phyloP scores from a whole-genome alignment of 345 rosid genomes.

The Aethionema arabicum region DNA sequence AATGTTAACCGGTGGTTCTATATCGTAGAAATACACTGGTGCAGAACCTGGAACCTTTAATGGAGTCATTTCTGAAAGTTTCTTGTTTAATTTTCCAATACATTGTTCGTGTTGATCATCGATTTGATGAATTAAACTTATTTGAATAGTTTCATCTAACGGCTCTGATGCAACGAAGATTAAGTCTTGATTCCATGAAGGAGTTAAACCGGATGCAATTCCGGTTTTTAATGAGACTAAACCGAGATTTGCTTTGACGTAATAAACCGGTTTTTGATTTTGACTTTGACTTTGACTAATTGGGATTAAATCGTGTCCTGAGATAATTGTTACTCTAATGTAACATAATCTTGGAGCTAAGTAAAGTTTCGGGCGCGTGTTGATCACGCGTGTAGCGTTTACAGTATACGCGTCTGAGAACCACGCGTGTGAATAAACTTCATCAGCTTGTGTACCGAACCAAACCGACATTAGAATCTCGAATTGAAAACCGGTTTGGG shows the following conservation, averaged over 20 bases:
- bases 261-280: constrained; percentile 10
- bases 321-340: constrained; percentile 29
- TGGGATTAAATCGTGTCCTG: constrained; percentile 30
- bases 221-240: neutral
- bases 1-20: constrained; percentile 6
- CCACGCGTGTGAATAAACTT: constrained; percentile 28
- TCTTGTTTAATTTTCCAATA: constrained; percentile 15
- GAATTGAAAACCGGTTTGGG: constrained; percentile 7
- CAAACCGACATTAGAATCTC: constrained; percentile 25
- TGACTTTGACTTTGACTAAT: neutral
- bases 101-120: constrained; percentile 12
- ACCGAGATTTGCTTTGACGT: constrained; percentile 26
- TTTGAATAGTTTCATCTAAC: constrained; percentile 15
- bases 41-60: constrained; percentile 26
- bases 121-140: neutral
- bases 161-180: constrained; percentile 29
- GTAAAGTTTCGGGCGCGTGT: constrained; percentile 32
- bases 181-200: constrained; percentile 33
- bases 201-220: constrained; percentile 11
- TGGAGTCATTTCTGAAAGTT: constrained; percentile 21
- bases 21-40: constrained; percentile 17
- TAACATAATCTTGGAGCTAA: constrained; percentile 34
- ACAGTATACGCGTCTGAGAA: constrained; percentile 26
- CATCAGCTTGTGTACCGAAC: constrained; percentile 34
- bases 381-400: constrained; percentile 14